Conservation (phyloP, 768 basidiomycete species). For the Tylopilus sp. region DNA sequence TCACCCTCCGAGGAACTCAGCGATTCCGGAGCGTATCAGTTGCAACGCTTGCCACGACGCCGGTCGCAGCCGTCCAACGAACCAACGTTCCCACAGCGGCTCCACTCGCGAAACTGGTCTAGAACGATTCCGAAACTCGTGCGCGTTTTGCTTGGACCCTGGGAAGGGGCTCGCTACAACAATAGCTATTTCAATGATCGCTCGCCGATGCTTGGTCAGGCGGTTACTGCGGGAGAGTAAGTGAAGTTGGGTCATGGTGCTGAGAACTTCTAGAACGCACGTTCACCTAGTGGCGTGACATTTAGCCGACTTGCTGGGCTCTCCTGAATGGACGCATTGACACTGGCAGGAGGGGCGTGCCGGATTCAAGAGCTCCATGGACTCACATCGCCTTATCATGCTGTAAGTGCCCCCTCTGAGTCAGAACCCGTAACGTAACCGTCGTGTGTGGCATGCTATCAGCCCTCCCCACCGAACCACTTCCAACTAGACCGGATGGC, state of each 20-base stretch:
- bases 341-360: conserved; percentile 1
- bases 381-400: background rate
- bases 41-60: background rate
- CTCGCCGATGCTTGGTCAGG: background rate
- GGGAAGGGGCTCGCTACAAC: no score
- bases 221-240: conserved; percentile 15
- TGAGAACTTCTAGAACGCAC: conserved; percentile 15
- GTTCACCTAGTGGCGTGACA: conserved; percentile 24
- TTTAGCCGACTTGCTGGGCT: background rate
- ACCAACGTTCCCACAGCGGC: background rate
- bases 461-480: background rate
- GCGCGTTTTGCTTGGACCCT: background rate
- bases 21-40: conserved; percentile 2
- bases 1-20: background rate
- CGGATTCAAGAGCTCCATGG: background rate
- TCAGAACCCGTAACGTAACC: conserved; percentile 13
- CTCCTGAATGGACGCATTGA: background rate
- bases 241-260: conserved; percentile 11
- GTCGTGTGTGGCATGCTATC: background rate
- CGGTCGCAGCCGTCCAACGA: background rate
- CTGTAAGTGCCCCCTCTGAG: conserved; percentile 1
- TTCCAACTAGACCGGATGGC: background rate
- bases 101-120: background rate
- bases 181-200: background rate
- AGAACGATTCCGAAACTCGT: background rate